A percentile compares a stretch with the other conserved stretches of the same genome.
Evolutionary conservation across 106 monocot species (phyloP).

Genomic region (Dioscorea dumetorum): DNA sequence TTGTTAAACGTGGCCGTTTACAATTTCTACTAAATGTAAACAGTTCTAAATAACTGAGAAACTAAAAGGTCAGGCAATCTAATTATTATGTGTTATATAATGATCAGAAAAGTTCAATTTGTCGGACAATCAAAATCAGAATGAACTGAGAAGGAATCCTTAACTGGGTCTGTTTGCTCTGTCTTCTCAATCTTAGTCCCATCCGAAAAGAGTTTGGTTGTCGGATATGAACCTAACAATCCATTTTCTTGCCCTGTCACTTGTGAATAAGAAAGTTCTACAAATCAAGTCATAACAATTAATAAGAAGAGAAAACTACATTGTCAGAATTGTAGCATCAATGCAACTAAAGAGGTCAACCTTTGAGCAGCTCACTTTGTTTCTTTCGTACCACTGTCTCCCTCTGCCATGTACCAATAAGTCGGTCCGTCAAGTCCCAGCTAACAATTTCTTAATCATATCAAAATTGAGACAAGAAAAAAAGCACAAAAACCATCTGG

Average conservation of each 20-base stretch:
- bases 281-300: background rate
- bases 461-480: background rate
- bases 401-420: slow-evolving; percentile 37
- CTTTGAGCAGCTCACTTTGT: slow-evolving; percentile 24
- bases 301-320: too few species aligned
- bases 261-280: background rate
- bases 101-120: background rate
- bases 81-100: too few species aligned
- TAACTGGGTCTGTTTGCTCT: slow-evolving; percentile 39
- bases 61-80: too few species aligned
- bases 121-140: background rate
- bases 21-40: too few species aligned
- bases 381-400: slow-evolving; percentile 52
- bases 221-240: background rate
- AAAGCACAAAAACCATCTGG: slow-evolving; percentile 39
- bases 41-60: too few species aligned
- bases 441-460: background rate
- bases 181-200: background rate
- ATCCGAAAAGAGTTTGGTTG: background rate
- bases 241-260: slow-evolving; percentile 6
- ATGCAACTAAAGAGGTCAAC: background rate
- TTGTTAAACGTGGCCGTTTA: background rate
- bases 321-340: too few species aligned
- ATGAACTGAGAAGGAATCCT: slow-evolving; percentile 24
- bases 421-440: background rate